Conservation (phyloP, 1,139 yeast species). For the Protomyces gravidus region DNA sequence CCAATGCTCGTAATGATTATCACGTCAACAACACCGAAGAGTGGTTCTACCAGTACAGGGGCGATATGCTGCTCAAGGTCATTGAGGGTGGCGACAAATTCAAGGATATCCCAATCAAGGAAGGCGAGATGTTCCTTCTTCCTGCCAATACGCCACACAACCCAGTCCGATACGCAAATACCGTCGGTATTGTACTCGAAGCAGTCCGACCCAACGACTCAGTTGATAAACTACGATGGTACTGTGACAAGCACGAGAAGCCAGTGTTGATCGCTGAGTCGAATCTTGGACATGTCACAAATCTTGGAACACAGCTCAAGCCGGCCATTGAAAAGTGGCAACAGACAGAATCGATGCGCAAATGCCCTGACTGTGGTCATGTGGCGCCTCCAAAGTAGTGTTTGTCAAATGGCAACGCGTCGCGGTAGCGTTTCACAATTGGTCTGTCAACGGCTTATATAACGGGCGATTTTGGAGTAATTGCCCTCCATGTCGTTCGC, state of each 20-base stretch:
- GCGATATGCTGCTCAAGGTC: conserved; percentile 69
- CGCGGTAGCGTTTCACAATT: background rate
- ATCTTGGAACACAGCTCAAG: conserved; percentile 87
- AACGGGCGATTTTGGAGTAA: too few relatives aligned
- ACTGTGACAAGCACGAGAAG: conserved; percentile 56
- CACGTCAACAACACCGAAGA: conserved; percentile 94
- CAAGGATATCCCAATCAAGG: conserved; percentile 66
- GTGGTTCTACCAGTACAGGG: conserved; percentile 44
- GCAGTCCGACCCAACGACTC: conserved; percentile 77
- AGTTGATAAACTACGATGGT: conserved; percentile 75
- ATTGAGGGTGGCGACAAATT: conserved; percentile 69
- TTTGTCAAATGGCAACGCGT: background rate
- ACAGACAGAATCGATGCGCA: conserved; percentile 56
- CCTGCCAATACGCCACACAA: conserved; percentile 86
- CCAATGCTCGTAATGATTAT: conserved; percentile 87
- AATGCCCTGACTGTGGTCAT: conserved; percentile 72
- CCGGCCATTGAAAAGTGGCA: conserved; percentile 74
- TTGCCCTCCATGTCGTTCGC: background rate
- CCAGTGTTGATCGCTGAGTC: conserved; percentile 55
- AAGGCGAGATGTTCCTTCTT: conserved; percentile 80
- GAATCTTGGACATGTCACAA: conserved; percentile 65
- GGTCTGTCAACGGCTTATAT: background rate
- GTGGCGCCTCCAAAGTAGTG: conserved; percentile 35
- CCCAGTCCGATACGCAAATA: conserved; percentile 79
- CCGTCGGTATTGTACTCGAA: conserved; percentile 90